Evolutionary conservation across 2,329 filamentous ascomycete genomes (phyloP).

Genomic region (Paecilomyces niveus): DNA sequence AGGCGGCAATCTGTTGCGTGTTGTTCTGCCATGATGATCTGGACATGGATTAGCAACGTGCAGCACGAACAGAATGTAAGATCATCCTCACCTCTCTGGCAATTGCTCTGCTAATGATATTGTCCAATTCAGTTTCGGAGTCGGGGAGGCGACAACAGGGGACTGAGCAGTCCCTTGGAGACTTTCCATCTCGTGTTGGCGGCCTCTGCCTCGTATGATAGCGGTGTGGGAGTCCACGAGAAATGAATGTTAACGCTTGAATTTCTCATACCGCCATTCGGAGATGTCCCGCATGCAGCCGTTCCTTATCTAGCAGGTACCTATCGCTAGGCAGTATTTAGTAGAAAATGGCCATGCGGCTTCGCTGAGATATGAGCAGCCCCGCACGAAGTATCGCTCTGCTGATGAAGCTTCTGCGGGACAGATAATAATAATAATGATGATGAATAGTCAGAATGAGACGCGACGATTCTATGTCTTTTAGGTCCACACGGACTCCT

Average conservation of each 20-base stretch:
- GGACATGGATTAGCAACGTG: neutral
- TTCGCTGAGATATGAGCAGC: neutral
- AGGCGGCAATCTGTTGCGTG: slow-evolving; percentile 12
- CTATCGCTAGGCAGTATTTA: neutral
- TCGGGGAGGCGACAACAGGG: neutral
- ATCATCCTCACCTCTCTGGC: neutral
- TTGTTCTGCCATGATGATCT: slow-evolving; percentile 15
- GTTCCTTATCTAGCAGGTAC: neutral
- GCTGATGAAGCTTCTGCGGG: neutral
- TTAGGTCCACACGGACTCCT: neutral
- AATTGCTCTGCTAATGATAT: neutral
- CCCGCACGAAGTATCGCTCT: neutral
- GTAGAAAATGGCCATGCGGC: neutral
- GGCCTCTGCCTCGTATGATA: neutral
- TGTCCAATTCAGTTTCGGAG: neutral
- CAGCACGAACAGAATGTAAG: neutral
- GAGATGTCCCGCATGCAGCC: neutral
- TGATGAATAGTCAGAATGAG: neutral
- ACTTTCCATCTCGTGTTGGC: neutral
- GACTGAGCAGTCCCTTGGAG: neutral
- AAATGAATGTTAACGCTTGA: neutral
- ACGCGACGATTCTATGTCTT: neutral
- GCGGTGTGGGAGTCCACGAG: neutral
- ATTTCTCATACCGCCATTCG: neutral
- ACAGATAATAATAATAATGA: neutral